Percentiles rank a stretch among this genome's conserved stretches.
phyloP scores from a whole-genome alignment of 1,139 yeast genomes.

The Taphrina sp. region DNA sequence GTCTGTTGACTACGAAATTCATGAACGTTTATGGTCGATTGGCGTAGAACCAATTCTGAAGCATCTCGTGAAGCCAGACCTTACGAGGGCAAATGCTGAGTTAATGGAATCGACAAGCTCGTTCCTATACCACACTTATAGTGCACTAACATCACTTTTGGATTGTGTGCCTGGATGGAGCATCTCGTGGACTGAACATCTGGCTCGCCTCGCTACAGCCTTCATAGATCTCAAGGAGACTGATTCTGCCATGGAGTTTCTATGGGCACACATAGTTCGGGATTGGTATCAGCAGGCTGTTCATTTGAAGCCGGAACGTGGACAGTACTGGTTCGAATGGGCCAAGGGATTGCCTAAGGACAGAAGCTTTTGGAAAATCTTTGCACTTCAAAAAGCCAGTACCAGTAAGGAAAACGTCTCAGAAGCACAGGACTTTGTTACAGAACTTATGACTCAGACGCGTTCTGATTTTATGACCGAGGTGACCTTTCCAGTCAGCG shows the following conservation, averaged over 20 bases:
- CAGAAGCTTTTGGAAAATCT: no score
- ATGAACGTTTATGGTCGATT: background rate
- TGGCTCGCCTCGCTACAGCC: background rate
- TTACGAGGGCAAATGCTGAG: no score
- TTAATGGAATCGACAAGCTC: background rate
- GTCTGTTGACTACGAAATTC: background rate
- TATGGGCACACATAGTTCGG: background rate
- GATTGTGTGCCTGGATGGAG: background rate
- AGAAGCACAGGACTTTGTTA: no score
- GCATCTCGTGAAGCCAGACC: background rate
- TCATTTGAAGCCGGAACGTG: background rate
- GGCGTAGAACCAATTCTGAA: background rate
- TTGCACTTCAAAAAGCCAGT: background rate
- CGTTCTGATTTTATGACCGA: background rate
- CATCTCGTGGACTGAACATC: no score
- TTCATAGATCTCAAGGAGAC: background rate
- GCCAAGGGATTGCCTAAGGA: background rate
- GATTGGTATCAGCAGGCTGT: background rate
- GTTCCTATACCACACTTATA: background rate
- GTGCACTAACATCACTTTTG: background rate
- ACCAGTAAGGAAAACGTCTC: no score
- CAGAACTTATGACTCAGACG: background rate
- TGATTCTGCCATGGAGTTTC: no score
- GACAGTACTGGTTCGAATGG: background rate
- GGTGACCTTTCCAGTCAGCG: background rate